phyloP scores from a whole-genome alignment of 2,329 filamentous ascomycete genomes.

The Calonectria honghensis region DNA sequence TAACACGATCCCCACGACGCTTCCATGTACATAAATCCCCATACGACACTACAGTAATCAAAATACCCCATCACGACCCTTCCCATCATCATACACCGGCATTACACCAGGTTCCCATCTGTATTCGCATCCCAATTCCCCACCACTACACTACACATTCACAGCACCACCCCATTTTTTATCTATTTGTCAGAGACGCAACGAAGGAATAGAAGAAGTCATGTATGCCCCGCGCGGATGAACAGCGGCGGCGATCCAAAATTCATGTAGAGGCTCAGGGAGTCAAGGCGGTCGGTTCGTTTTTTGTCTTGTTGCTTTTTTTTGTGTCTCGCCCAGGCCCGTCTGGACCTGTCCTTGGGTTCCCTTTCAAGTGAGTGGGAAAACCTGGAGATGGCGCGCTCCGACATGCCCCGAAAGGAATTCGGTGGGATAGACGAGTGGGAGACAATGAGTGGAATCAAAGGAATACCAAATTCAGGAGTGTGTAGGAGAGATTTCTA shows the following conservation, averaged over 20 bases:
- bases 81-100: conserved; percentile 55
- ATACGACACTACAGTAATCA: conserved; percentile 62
- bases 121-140: conserved; percentile 48
- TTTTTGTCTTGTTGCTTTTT: conserved; percentile 50
- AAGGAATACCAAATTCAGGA: conserved; percentile 52
- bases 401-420: conserved; percentile 49
- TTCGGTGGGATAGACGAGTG: conserved; percentile 39
- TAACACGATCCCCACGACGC: conserved; percentile 61
- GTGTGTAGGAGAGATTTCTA: conserved; percentile 55
- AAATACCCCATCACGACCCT: conserved; percentile 62
- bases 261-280: conserved; percentile 65
- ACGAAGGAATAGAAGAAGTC: conserved; percentile 64
- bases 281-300: conserved; percentile 62
- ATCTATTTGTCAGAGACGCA: conserved; percentile 52
- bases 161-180: conserved; percentile 54
- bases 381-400: conserved; percentile 49
- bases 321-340: conserved; percentile 46
- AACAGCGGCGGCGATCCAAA: conserved; percentile 61
- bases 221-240: conserved; percentile 63
- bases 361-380: conserved; percentile 62
- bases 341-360: conserved; percentile 53
- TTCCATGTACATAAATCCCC: conserved; percentile 63
- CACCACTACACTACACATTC: conserved; percentile 51
- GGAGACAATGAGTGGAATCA: conserved; percentile 42
- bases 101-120: conserved; percentile 50